A percentile compares a stretch with the other conserved stretches of the same genome.
Conservation (phyloP, 805 yeast genomes). For the Metschnikowia noctiluminum region DNA sequence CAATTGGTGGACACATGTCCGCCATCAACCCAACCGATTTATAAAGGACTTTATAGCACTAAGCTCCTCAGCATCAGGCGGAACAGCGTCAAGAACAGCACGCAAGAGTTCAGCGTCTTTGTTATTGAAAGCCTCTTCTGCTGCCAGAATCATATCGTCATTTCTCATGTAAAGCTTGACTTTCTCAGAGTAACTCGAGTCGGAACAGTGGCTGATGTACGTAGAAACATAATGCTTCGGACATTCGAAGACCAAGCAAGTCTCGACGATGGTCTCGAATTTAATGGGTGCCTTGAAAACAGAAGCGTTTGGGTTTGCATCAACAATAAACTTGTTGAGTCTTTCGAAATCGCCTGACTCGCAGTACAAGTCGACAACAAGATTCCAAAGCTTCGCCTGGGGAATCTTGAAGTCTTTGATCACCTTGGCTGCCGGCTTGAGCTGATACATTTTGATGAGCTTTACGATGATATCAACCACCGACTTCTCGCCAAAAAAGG, state of each 20-base stretch:
- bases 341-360: conserved; percentile 52
- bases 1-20: too few species aligned
- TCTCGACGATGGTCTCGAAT: conserved; percentile 58
- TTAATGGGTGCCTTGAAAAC: conserved; percentile 63
- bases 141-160: conserved; percentile 49
- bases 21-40: conserved; percentile 6
- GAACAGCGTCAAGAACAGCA: conserved; percentile 4
- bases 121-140: conserved; percentile 43
- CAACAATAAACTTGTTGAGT: conserved; percentile 36
- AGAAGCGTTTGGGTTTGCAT: conserved; percentile 20
- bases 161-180: conserved; percentile 51
- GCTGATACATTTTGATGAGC: conserved; percentile 43
- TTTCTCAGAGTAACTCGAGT: conserved; percentile 43
- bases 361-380: conserved; percentile 48
- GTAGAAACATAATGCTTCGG: conserved; percentile 57
- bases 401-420: conserved; percentile 53
- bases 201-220: conserved; percentile 53
- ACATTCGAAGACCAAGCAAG: conserved; percentile 47
- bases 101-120: conserved; percentile 31
- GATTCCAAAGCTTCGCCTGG: conserved; percentile 54
- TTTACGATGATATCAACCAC: conserved; percentile 23
- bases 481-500: conserved; percentile 28
- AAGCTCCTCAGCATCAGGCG: conserved; percentile 10
- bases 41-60: conserved; percentile 11
- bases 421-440: conserved; percentile 45